Conservation (phyloP, 2,329 filamentous ascomycete genomes). For the Ceratocystiopsis minuta region DNA sequence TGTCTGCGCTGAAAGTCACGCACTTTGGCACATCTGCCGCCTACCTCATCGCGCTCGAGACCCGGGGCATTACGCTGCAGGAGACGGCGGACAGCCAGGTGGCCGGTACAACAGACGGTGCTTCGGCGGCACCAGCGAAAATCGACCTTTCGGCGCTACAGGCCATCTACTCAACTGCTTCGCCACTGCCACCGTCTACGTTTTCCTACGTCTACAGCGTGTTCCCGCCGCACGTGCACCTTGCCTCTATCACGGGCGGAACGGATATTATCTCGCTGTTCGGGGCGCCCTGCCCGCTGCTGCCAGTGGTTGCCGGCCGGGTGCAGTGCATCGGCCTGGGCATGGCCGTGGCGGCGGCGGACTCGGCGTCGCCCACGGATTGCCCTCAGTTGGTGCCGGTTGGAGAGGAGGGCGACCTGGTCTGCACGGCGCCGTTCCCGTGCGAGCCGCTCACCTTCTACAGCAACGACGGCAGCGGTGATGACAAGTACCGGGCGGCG, state of each 20-base stretch:
- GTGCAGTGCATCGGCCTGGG: constrained; percentile 64
- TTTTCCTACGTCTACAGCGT: constrained; percentile 77
- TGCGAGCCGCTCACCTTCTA: constrained; percentile 86
- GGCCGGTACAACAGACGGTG: too few relatives aligned
- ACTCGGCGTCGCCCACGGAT: constrained; percentile 35
- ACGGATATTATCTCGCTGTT: constrained; percentile 96
- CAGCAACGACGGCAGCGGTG: constrained; percentile 51
- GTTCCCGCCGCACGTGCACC: constrained; percentile 64
- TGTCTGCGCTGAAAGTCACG: constrained; percentile 65
- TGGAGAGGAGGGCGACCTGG: constrained; percentile 66
- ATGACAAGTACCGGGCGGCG: constrained; percentile 59
- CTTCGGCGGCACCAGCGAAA: constrained; percentile 31
- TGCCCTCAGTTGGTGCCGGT: constrained; percentile 28
- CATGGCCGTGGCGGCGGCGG: constrained; percentile 53
- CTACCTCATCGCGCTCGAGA: constrained; percentile 80
- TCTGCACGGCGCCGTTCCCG: constrained; percentile 74
- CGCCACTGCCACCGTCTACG: constrained; percentile 79
- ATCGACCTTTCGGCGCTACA: constrained; percentile 47
- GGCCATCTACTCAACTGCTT: constrained; percentile 88
- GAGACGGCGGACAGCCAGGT: not conserved
- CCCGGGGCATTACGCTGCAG: constrained; percentile 43
- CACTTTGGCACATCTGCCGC: constrained; percentile 93
- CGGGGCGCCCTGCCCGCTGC: constrained; percentile 61
- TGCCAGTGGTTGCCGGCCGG: constrained; percentile 54
- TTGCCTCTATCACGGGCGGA: constrained; percentile 85